These are phyloP conservation scores for Arachnomyces sp. DNA, from an alignment of 2,329 filamentous ascomycete species.

Conservation along the genomic window DNA sequence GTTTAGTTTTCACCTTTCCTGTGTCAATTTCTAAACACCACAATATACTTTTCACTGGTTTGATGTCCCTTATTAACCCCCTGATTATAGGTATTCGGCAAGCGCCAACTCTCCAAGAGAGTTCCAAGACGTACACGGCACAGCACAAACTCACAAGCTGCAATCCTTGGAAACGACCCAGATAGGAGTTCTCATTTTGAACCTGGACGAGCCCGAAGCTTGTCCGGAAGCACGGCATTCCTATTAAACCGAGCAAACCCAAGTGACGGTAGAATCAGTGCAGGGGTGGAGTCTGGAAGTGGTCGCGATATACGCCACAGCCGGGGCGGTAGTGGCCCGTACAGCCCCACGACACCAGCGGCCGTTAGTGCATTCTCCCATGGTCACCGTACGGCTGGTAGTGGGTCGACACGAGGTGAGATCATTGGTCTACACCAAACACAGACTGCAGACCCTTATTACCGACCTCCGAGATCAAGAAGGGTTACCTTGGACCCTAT, in stretches of 20 bases:
- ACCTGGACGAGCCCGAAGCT: slow-evolving; percentile 47
- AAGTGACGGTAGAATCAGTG: slow-evolving; percentile 41
- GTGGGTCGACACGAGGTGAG: slow-evolving; percentile 33
- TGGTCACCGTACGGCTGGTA: slow-evolving; percentile 41
- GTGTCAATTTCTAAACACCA: slow-evolving; percentile 1
- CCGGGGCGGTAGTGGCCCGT: slow-evolving; percentile 52
- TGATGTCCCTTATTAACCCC: slow-evolving; percentile 6
- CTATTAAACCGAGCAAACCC: slow-evolving; percentile 46
- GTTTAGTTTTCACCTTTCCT: slow-evolving; percentile 10
- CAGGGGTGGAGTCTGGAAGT: slow-evolving; percentile 46
- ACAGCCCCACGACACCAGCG: slow-evolving; percentile 64
- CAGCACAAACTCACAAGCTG: slow-evolving; percentile 73
- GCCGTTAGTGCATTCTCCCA: slow-evolving; percentile 66
- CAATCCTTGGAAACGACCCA: slow-evolving; percentile 65
- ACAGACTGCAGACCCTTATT: slow-evolving; percentile 68
- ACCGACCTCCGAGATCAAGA: slow-evolving; percentile 69
- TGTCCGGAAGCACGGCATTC: slow-evolving; percentile 55
- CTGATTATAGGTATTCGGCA: slow-evolving; percentile 62
- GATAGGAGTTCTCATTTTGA: slow-evolving; percentile 53
- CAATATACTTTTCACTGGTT: background rate
- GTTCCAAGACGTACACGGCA: slow-evolving; percentile 59
- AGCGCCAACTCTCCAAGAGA: slow-evolving; percentile 75
- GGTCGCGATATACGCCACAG: slow-evolving; percentile 40
- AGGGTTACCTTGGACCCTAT: slow-evolving; percentile 52
- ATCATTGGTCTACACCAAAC: slow-evolving; percentile 40